These are phyloP conservation scores for Pythium grandisporangium DNA, from an alignment of 352 stramenopile genomes.

Conservation along the genomic window DNA sequence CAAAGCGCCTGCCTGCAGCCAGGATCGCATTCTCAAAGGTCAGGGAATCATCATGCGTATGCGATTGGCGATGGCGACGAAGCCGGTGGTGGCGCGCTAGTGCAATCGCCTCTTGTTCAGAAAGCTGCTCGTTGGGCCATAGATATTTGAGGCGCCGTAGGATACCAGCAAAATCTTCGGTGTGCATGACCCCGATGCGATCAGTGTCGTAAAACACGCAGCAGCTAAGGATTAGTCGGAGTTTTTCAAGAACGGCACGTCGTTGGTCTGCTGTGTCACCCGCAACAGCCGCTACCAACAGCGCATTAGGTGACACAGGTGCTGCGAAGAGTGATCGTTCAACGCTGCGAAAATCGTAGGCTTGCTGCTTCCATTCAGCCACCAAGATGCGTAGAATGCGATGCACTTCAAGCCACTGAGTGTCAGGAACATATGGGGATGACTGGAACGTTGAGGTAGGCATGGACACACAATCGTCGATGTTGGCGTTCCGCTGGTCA, in stretches of 20 bases:
- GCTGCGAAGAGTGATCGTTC: slow-evolving; percentile 41
- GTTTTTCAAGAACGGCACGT: slow-evolving; percentile 30
- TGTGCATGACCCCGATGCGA: slow-evolving; percentile 28
- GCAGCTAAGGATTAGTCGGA: slow-evolving; percentile 56
- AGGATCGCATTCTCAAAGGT: slow-evolving; percentile 47
- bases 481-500: neutral
- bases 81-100: slow-evolving; percentile 10
- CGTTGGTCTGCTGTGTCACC: too few relatives aligned
- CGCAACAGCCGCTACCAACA: neutral
- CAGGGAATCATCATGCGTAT: too few relatives aligned
- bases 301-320: slow-evolving; percentile 6
- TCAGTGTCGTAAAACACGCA: slow-evolving; percentile 71
- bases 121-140: slow-evolving; percentile 40
- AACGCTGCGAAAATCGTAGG: slow-evolving; percentile 30
- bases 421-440: too few relatives aligned
- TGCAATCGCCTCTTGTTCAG: slow-evolving; percentile 20
- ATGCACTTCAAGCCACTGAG: slow-evolving; percentile 54
- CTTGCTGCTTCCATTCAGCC: slow-evolving; percentile 65
- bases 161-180: slow-evolving; percentile 42
- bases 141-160: slow-evolving; percentile 51
- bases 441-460: too few relatives aligned
- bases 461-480: too few relatives aligned
- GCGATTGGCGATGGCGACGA: too few relatives aligned
- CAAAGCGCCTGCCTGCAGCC: slow-evolving; percentile 33
- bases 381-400: slow-evolving; percentile 53